Percentiles rank a stretch among this genome's conserved stretches.
Conservation (phyloP, 306 rosid genomes). For the Lagenaria siceraria region DNA sequence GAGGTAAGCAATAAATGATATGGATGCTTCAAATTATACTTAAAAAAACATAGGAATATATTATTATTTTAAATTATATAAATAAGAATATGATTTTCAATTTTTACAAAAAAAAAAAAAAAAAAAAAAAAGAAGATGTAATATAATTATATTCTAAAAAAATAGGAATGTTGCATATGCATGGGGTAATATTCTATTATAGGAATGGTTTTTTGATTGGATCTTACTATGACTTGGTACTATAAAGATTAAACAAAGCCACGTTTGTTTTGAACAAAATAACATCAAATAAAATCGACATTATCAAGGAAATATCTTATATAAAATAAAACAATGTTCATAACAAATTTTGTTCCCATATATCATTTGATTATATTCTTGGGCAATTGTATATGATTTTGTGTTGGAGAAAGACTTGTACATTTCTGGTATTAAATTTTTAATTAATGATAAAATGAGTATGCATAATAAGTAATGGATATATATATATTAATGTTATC, state of each 20-base stretch:
- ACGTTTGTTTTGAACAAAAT: neutral
- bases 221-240: neutral
- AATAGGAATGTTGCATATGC: neutral
- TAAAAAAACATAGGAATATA: neutral
- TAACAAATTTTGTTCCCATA: neutral
- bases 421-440: neutral
- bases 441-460: neutral
- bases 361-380: neutral
- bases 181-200: neutral
- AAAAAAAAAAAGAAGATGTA: no score
- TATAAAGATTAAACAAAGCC: neutral
- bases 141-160: neutral
- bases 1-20: neutral
- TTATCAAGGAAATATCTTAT: neutral
- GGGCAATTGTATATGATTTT: neutral
- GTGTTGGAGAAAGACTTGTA: neutral
- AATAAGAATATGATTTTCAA: neutral
- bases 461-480: neutral
- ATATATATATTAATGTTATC: no score
- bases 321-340: neutral
- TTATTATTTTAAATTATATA: neutral
- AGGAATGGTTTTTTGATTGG: neutral
- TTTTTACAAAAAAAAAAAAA: no score
- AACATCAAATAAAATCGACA: neutral
- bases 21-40: neutral